phyloP scores from a whole-genome alignment of 1,284 basidiomycete species.

The Lentinula novae-zelandiae region DNA sequence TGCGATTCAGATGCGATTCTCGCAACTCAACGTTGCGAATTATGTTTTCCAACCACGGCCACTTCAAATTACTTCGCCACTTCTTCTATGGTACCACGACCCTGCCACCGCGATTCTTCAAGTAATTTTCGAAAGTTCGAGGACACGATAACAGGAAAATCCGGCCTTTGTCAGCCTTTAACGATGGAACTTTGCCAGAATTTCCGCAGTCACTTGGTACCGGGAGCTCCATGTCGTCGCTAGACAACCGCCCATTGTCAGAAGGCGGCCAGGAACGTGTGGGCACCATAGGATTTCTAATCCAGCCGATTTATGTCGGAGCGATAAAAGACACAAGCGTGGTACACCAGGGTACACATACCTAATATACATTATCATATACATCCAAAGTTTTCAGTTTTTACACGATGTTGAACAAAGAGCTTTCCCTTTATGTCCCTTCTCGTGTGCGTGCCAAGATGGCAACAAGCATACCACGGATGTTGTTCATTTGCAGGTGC shows the following conservation, averaged over 20 bases:
- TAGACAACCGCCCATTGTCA: background rate
- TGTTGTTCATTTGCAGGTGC: constrained; percentile 66
- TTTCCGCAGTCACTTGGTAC: background rate
- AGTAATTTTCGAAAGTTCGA: too few species aligned
- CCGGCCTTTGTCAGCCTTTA: background rate
- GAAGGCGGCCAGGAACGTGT: background rate
- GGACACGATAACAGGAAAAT: too few species aligned
- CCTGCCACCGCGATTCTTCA: too few species aligned
- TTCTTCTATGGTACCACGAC: too few species aligned
- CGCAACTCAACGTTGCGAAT: background rate
- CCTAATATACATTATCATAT: background rate
- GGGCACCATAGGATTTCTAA: background rate
- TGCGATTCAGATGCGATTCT: background rate
- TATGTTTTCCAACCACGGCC: too few species aligned
- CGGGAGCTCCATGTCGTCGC: background rate
- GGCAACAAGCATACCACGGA: constrained; percentile 65
- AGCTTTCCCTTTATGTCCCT: background rate
- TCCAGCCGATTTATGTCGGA: background rate
- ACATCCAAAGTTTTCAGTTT: background rate
- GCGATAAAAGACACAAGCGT: background rate
- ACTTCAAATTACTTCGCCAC: too few species aligned
- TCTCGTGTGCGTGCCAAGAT: constrained; percentile 46
- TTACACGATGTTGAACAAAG: background rate
- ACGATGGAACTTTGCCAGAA: background rate
- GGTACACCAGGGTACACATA: background rate